Percentiles rank a stretch among this genome's conserved stretches.
Evolutionary conservation across 805 yeast genomes (phyloP).

Genomic region (Kluyveromyces wickerhamii): DNA sequence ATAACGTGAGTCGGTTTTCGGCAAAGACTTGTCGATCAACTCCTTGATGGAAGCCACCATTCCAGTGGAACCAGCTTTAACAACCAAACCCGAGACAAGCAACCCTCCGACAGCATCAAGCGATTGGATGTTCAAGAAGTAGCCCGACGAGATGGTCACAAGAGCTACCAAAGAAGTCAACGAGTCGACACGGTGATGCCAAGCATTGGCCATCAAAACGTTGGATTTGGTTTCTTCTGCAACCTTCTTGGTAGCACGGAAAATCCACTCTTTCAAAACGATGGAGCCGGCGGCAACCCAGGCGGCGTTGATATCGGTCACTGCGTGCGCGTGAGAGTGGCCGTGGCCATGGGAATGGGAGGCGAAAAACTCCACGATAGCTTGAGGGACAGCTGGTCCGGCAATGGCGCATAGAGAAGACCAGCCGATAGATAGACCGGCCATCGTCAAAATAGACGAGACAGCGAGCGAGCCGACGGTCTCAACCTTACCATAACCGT

Average conservation of each 20-base stretch:
- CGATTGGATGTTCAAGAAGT: constrained; percentile 69
- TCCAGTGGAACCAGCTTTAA: constrained; percentile 78
- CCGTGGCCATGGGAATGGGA: constrained; percentile 36
- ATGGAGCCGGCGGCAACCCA: constrained; percentile 93
- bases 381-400: constrained; percentile 59
- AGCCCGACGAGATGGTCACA: constrained; percentile 79
- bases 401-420: constrained; percentile 60
- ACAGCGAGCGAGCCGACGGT: constrained; percentile 88
- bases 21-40: constrained; percentile 64
- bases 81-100: constrained; percentile 70
- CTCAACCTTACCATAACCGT: constrained; percentile 90
- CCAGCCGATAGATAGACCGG: constrained; percentile 90
- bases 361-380: constrained; percentile 46
- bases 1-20: constrained; percentile 43
- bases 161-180: constrained; percentile 87
- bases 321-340: constrained; percentile 32
- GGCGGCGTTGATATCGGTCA: constrained; percentile 81
- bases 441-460: constrained; percentile 70
- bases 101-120: constrained; percentile 90
- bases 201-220: constrained; percentile 91
- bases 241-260: constrained; percentile 69
- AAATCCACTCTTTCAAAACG: constrained; percentile 80
- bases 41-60: constrained; percentile 64
- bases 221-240: constrained; percentile 76
- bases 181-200: constrained; percentile 97